Evolutionary conservation across 345 rosid genomes (phyloP).

Genomic region (Clausena lansium): DNA sequence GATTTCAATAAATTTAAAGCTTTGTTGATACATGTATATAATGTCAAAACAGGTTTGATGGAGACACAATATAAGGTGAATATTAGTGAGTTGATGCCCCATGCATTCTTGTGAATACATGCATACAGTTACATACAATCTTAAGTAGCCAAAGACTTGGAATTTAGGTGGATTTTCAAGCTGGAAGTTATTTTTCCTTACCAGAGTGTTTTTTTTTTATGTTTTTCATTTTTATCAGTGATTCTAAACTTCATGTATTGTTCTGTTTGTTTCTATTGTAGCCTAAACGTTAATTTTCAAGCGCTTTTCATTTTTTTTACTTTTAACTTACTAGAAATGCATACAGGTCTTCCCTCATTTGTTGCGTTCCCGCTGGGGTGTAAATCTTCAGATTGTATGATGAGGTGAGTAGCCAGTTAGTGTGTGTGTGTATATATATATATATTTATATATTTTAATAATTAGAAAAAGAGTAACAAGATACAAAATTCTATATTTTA

Average conservation of each 20-base stretch:
- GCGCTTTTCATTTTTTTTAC: slow-evolving; percentile 2
- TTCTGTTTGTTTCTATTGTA: too few species aligned
- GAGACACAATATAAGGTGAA: neutral
- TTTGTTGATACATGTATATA: neutral
- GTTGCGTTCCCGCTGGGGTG: slow-evolving; percentile 74
- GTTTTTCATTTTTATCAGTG: too few species aligned
- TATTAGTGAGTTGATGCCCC: neutral
- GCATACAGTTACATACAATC: neutral
- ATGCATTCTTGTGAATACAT: neutral
- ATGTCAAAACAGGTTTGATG: neutral
- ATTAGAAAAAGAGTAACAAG: neutral
- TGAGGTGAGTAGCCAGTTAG: slow-evolving; percentile 55
- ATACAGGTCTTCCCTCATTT: slow-evolving; percentile 78
- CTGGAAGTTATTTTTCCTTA: too few species aligned
- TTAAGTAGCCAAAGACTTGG: too few species aligned
- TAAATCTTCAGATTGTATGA: slow-evolving; percentile 58
- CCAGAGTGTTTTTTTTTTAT: too few species aligned
- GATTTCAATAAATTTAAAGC: neutral
- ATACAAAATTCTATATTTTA: neutral
- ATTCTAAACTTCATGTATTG: too few species aligned
- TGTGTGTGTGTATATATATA: too few species aligned
- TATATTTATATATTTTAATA: neutral
- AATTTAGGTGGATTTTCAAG: too few species aligned
- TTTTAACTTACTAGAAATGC: slow-evolving; percentile 27
- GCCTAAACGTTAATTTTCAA: neutral